A percentile compares a stretch with the other conserved stretches of the same genome.
Evolutionary conservation across 371 early-diverging fungal species (phyloP).

Genomic region (Rhizomucor miehei): DNA sequence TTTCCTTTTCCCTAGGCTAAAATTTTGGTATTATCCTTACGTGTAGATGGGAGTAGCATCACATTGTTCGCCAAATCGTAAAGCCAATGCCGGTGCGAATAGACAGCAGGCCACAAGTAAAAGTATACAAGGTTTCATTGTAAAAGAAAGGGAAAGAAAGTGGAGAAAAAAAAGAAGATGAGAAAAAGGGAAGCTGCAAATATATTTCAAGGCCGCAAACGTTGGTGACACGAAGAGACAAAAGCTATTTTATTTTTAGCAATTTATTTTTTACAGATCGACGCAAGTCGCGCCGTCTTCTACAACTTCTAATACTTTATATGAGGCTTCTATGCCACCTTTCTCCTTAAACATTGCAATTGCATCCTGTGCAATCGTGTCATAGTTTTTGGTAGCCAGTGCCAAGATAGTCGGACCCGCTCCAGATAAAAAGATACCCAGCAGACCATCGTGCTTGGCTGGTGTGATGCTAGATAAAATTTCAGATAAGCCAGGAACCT

Average conservation of each 20-base stretch:
- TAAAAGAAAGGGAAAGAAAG: neutral
- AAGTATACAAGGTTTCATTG: neutral
- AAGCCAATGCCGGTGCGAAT: conserved; percentile 8
- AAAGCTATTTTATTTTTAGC: neutral
- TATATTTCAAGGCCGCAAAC: too few relatives aligned
- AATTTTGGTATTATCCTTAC: conserved; percentile 13
- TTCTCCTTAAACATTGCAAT: conserved; percentile 64
- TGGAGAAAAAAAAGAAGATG: neutral
- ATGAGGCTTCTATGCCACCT: conserved; percentile 64
- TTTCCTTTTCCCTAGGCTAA: neutral
- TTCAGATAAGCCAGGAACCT: conserved; percentile 89
- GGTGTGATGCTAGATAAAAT: conserved; percentile 75
- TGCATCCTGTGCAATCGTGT: conserved; percentile 65
- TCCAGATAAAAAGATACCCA: conserved; percentile 93
- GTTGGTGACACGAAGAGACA: too few relatives aligned
- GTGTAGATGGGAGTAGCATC: conserved; percentile 30
- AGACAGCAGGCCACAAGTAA: conserved; percentile 3
- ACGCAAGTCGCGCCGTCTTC: conserved; percentile 62
- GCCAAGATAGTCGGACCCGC: conserved; percentile 96
- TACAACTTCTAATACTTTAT: conserved; percentile 75
- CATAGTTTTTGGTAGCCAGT: conserved; percentile 75
- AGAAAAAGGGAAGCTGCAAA: neutral
- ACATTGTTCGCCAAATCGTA: conserved; percentile 28
- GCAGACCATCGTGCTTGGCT: conserved; percentile 73
- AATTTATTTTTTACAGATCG: conserved; percentile 11